Evolutionary conservation across 768 basidiomycete genomes (phyloP), one percentile per base, ranked within the genome.

Genomic region (Naganishia onofrii): DNA sequence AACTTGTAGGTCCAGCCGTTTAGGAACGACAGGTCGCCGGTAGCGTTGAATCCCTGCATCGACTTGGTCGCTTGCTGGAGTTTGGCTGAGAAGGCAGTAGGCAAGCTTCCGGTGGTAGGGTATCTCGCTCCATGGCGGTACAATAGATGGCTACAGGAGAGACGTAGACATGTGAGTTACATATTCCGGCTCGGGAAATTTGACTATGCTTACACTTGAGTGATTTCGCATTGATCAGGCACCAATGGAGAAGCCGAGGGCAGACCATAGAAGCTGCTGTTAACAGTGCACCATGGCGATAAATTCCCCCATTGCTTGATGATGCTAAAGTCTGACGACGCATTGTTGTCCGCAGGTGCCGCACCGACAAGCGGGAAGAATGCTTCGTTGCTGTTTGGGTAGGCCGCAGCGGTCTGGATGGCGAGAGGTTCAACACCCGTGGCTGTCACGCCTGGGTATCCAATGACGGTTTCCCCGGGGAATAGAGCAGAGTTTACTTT

Each of bases 301-400:
- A 81, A 72, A 69, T 80, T 80, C 29, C 80, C 81, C 78, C 80
- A 80, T 67, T 78, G 71, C 63, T 76, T 72, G 68, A 70, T 71
- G 42, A 79, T 77, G 58, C 75, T 66, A 53, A 76, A 74, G 28
- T 55, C 23, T 4, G 66, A 23, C 17, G 58, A 15, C 6, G 48
- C 58, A n/a, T 66, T 70, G 28, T 72, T 21, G 23, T 51, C 48
- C 3, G 72, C 57, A 55, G 70, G 57, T 52, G 57, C 69, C 44
- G 70, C 65, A 1, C 70, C 68, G 17, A 76, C 74, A 28, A 79
- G 70, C 34, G 78, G 79, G 71, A 73, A 79, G 65, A 74, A 66
- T 13, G n/a, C 19, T 19, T 69, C 51, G 5, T 60, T 51, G 48
- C 71, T 74, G 66, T 70, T 71, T 2, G 80, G 74, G 66, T 74